Evolutionary conservation across 371 early-diverging fungal species (phyloP), one percentile per base, ranked within the genome.

Genomic region (Actinomortierella ambigua): DNA sequence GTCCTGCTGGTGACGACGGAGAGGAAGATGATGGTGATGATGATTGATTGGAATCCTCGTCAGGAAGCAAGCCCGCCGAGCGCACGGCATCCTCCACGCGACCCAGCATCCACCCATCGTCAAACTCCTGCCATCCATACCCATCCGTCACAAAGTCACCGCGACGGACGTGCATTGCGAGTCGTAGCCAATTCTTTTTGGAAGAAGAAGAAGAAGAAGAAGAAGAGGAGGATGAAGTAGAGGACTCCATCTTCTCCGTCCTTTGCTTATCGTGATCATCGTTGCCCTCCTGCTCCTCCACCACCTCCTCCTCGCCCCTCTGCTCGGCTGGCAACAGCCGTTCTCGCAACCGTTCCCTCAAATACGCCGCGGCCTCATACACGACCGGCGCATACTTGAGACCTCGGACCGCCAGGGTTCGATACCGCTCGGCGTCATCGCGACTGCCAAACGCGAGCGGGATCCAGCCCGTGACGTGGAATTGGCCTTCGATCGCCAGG

Each of bases 161-260:
- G n/a, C 65, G 65, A 15, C 65, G 61, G 20, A 70, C 61, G 46
- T 65, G 61, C 58, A 69, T 64, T 50, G 70, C 64, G 15, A 70
- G 29, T 3, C 17, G 49, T 6, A 69, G 42, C 70, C 65, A 65
- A n/a, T n/a, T n/a, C n/a, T n/a, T n/a, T n/a, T n/a, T n/a, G n/a
- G n/a, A n/a, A n/a, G n/a, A n/a, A n/a, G n/a, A n/a, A n/a, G n/a
- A n/a, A n/a, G n/a, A n/a, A n/a, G n/a, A n/a, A n/a, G n/a, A n/a
- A n/a, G n/a, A n/a, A n/a, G n/a, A n/a, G n/a, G n/a, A n/a, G n/a
- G n/a, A n/a, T n/a, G n/a, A n/a, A n/a, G n/a, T n/a, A n/a, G n/a
- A n/a, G n/a, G n/a, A n/a, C n/a, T n/a, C n/a, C n/a, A n/a, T n/a
- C n/a, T n/a, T n/a, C n/a, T n/a, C n/a, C n/a, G n/a, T n/a, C n/a